Percentiles rank a stretch among this genome's conserved stretches.
Evolutionary conservation across 768 basidiomycete species (phyloP).

Genomic region (Amanita muscaria): DNA sequence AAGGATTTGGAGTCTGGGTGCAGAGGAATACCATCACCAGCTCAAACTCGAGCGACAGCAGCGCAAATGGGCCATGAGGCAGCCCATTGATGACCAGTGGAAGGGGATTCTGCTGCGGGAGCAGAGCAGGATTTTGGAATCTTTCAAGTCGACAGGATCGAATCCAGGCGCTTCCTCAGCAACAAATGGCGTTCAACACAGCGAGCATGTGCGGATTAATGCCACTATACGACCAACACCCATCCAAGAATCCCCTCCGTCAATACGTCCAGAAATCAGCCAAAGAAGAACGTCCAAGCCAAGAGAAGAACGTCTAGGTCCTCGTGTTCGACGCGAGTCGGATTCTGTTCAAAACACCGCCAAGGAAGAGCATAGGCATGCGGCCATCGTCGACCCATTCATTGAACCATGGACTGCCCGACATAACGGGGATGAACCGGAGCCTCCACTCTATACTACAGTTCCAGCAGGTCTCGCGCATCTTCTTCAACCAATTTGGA

Average conservation of each 20-base stretch:
- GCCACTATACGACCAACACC: too few species aligned
- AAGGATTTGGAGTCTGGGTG: conserved; percentile 4
- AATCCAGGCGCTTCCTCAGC: too few species aligned
- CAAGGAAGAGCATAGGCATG: conserved; percentile 6
- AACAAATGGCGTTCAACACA: too few species aligned
- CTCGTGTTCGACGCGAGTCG: conserved; percentile 5
- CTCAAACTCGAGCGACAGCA: conserved; percentile 8
- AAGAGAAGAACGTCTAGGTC: conserved; percentile 4
- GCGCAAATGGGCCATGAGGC: conserved; percentile 5
- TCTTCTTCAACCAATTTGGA: conserved; percentile 8
- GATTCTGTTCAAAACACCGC: background rate
- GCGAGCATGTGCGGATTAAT: too few species aligned
- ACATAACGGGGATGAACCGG: background rate
- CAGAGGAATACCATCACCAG: conserved; percentile 5
- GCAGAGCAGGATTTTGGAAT: conserved; percentile 7
- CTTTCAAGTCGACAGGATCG: conserved; percentile 3
- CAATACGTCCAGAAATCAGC: background rate
- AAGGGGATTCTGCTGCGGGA: conserved; percentile 5
- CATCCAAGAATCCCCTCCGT: conserved; percentile 1
- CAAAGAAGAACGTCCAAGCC: conserved; percentile 2
- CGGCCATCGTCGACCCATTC: conserved; percentile 1
- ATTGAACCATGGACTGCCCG: background rate
- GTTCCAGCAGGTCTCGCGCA: background rate
- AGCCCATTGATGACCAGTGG: conserved; percentile 7
- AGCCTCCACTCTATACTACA: background rate